Percentiles rank a stretch among this genome's conserved stretches.
Conservation (phyloP, 2,329 filamentous ascomycete genomes). For the Podosphaera fusca region DNA sequence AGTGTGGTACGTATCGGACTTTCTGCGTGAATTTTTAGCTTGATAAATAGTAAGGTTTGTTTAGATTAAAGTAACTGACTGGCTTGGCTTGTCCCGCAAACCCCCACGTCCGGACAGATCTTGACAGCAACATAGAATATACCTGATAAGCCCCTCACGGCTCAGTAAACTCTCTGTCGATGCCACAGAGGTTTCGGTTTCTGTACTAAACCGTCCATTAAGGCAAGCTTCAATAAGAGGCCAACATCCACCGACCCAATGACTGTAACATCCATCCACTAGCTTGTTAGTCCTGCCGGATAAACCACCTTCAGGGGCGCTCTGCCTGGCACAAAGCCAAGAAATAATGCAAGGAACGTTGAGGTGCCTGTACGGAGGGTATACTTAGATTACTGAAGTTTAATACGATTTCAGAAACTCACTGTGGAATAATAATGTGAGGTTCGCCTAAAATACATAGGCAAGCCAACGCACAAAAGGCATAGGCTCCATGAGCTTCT, state of each 20-base stretch:
- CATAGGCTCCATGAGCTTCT: constrained; percentile 91
- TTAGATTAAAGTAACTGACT: constrained; percentile 29
- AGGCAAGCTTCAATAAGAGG: constrained; percentile 65
- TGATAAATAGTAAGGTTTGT: neutral
- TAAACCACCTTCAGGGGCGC: constrained; percentile 78
- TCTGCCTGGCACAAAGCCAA: constrained; percentile 79
- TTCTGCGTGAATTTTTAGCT: constrained; percentile 21
- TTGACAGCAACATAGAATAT: constrained; percentile 78
- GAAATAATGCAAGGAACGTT: constrained; percentile 54
- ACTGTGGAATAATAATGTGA: constrained; percentile 48
- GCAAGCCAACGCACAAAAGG: constrained; percentile 80
- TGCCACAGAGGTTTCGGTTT: constrained; percentile 4
- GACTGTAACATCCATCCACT: constrained; percentile 93
- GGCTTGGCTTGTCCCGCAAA: constrained; percentile 78
- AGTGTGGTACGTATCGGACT: constrained; percentile 74
- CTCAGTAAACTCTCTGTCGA: constrained; percentile 39
- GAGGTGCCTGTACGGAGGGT: constrained; percentile 32
- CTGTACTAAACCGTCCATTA: constrained; percentile 23
- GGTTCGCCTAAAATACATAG: constrained; percentile 69
- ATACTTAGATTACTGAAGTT: neutral
- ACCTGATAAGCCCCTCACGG: constrained; percentile 64
- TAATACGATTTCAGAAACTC: constrained; percentile 17
- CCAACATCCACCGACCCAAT: constrained; percentile 95
- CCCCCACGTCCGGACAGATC: constrained; percentile 48
- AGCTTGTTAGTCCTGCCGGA: constrained; percentile 91